Conservation (phyloP, 2,329 filamentous ascomycete species). For the Exophiala alcalophila region DNA sequence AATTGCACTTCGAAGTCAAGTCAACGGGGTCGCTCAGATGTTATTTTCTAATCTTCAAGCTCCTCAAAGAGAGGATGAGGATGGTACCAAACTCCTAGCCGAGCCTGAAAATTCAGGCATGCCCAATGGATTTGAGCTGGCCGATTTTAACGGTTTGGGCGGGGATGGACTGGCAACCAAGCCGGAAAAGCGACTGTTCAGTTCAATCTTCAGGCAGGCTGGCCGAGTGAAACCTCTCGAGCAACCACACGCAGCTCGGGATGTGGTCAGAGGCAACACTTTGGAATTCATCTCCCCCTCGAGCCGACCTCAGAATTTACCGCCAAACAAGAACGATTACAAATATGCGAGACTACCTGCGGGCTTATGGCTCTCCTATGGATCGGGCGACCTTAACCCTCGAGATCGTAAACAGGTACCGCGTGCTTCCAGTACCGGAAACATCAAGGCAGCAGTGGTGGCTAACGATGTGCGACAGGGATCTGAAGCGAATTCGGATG, state of each 20-base stretch:
- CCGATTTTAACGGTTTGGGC: slow-evolving; percentile 42
- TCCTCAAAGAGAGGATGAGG: slow-evolving; percentile 47
- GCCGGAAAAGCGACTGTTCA: slow-evolving; percentile 40
- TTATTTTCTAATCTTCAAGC: slow-evolving; percentile 82
- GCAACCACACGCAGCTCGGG: slow-evolving; percentile 39
- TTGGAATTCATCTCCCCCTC: slow-evolving; percentile 15
- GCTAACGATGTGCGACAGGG: slow-evolving; percentile 14
- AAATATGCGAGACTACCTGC: slow-evolving; percentile 40
- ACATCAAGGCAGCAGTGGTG: slow-evolving; percentile 13
- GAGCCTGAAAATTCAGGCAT: slow-evolving; percentile 48
- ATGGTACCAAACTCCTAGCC: neutral
- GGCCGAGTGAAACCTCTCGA: slow-evolving; percentile 40
- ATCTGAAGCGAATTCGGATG: slow-evolving; percentile 12
- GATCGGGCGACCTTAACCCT: slow-evolving; percentile 16
- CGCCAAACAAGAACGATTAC: slow-evolving; percentile 42
- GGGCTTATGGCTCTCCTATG: slow-evolving; percentile 46
- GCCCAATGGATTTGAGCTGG: slow-evolving; percentile 70
- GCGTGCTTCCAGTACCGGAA: slow-evolving; percentile 3
- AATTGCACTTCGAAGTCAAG: slow-evolving; percentile 26
- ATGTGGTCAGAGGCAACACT: slow-evolving; percentile 33
- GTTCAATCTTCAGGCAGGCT: slow-evolving; percentile 45
- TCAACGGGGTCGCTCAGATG: slow-evolving; percentile 59
- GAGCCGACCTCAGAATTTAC: slow-evolving; percentile 13
- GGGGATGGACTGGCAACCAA: slow-evolving; percentile 32
- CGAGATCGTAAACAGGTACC: slow-evolving; percentile 9